These are phyloP conservation scores for Galerina marginata DNA, from an alignment of 768 basidiomycete genomes.

Conservation along the genomic window DNA sequence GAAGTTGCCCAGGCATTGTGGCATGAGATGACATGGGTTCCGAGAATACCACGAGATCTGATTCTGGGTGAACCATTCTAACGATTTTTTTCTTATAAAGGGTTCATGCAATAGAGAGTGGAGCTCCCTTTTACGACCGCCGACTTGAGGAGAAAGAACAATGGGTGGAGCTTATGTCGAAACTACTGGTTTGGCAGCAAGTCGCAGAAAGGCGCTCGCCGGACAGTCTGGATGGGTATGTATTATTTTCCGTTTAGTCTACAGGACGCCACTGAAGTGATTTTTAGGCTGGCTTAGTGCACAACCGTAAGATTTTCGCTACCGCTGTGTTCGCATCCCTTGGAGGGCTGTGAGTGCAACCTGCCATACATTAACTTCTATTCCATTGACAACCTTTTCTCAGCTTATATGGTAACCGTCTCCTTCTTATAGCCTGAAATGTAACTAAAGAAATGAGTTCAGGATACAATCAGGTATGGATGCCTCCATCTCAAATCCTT, in stretches of 20 bases:
- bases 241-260: background rate
- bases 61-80: background rate
- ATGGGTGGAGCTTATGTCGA: constrained; percentile 51
- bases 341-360: constrained; percentile 66
- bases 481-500: background rate
- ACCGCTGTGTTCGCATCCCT: constrained; percentile 81
- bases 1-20: constrained; percentile 1
- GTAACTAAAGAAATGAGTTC: constrained; percentile 2
- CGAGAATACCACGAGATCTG: constrained; percentile 7
- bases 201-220: constrained; percentile 57
- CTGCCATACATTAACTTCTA: background rate
- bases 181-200: constrained; percentile 39
- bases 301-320: constrained; percentile 67
- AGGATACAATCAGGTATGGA: constrained; percentile 69
- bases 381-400: constrained; percentile 8
- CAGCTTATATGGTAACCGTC: constrained; percentile 63
- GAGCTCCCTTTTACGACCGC: constrained; percentile 6
- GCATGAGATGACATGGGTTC: background rate
- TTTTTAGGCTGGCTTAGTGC: constrained; percentile 62
- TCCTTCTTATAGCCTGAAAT: background rate
- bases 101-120: constrained; percentile 1
- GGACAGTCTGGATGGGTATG: constrained; percentile 72
- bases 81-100: constrained; percentile 10
- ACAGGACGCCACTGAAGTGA: constrained; percentile 1
- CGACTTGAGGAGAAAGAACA: constrained; percentile 14